Conservation (phyloP, 345 rosid species). For the Moringa oleifera region DNA sequence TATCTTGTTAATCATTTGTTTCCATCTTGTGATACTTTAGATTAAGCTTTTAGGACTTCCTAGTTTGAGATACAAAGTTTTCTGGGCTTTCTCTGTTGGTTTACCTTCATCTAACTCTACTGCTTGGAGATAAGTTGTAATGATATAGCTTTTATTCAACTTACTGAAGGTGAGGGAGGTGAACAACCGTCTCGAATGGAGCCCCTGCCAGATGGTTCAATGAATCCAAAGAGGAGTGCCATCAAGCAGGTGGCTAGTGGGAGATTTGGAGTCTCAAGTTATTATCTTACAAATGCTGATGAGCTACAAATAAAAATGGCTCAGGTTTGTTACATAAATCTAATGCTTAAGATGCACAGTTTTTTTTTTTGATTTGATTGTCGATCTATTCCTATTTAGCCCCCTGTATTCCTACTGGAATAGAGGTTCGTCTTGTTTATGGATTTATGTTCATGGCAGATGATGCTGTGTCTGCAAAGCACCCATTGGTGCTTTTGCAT, state of each 20-base stretch:
- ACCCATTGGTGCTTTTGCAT: conserved; percentile 35
- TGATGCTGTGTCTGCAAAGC: conserved; percentile 50
- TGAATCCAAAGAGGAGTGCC: conserved; percentile 90
- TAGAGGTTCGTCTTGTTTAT: conserved; percentile 43
- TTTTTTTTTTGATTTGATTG: conserved; percentile 4
- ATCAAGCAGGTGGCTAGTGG: conserved; percentile 99
- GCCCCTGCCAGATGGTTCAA: conserved; percentile 86
- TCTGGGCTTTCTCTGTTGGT: background rate
- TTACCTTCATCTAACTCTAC: background rate
- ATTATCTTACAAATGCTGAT: conserved; percentile 97
- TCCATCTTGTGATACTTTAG: too few relatives aligned
- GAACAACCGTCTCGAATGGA: conserved; percentile 98
- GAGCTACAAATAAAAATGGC: conserved; percentile 99
- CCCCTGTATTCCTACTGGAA: conserved; percentile 38
- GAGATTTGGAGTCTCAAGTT: conserved; percentile 99
- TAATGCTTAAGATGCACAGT: conserved; percentile 2
- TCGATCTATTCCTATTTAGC: conserved; percentile 22
- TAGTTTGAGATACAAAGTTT: background rate
- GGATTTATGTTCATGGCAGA: conserved; percentile 55
- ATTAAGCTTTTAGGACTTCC: too few relatives aligned
- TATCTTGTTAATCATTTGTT: background rate
- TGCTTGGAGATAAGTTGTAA: background rate
- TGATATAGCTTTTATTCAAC: background rate
- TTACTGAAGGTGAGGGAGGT: conserved; percentile 89
- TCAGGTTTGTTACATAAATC: conserved; percentile 64